Evolutionary conservation across 768 basidiomycete genomes (phyloP), one percentile per base, ranked within the genome.

Genomic region (Boletellus ananas): DNA sequence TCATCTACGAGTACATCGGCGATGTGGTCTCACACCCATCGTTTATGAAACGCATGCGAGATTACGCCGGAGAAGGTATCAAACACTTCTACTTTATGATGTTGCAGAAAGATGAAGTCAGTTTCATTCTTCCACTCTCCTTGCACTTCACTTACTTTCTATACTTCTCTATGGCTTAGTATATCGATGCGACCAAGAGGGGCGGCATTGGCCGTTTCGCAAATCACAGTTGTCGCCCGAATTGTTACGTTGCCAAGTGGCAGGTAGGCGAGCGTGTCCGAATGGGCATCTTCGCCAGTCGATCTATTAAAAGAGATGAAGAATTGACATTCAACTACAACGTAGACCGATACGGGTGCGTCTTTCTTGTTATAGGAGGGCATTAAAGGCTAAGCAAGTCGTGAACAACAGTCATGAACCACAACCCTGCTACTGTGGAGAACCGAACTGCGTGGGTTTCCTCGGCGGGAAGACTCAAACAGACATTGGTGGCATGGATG

Each of bases 81-180:
- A 77, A 81, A 45, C 96, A 98, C 68, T 99, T 98, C 60, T 99
- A 98, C 72, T 99, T 99, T 67, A 99, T 98, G 96, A 94, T 95
- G 89, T 70, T 99, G 50, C 96, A 99, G 72, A 93, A 90, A 64
- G 94, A 95, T 58, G 94, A 98, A 80, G 94, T 93, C 58, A 48
- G 81, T 69, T 16, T 31, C 7, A 6, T 25, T 25, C 35, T n/a
- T 21, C 45, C 49, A 11, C 39, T 18, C 2, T 51, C 34, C 27
- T 38, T 27, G n/a, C 42, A 37, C 43, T 36, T 16, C 16, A 7
- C 51, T 44, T 25, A 54, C 16, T 20, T 38, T 14, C 7, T 18
- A 36, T 42, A 5, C 27, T 38, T 43, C 49, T 29, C 20, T 10
- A 18, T 23, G 20, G 16, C 25, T 16, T 23, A 94, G 94, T 99